Evolutionary conservation across 257 asterid genomes (phyloP).

Genomic region (Sherardia arvensis): DNA sequence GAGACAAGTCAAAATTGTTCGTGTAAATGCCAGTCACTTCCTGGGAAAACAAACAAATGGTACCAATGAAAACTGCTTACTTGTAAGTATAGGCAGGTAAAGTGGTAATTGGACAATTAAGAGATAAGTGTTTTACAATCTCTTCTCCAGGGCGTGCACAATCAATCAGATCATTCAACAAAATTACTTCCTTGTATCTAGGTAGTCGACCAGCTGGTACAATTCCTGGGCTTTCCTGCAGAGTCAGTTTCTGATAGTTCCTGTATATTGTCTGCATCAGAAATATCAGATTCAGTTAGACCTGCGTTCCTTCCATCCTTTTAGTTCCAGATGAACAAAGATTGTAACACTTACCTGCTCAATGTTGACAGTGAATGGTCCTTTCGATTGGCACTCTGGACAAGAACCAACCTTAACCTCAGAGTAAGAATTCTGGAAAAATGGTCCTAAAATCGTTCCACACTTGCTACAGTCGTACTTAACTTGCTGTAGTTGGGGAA

Average conservation of each 20-base stretch:
- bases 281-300: conserved; percentile 17
- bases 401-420: conserved; percentile 98
- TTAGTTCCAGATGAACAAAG: neutral
- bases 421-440: conserved; percentile 93
- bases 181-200: conserved; percentile 95
- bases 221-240: conserved; percentile 98
- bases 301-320: neutral
- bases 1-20: conserved; percentile 86
- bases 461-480: conserved; percentile 89
- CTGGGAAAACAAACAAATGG: conserved; percentile 28
- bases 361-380: conserved; percentile 86
- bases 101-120: neutral
- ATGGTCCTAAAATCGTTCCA: conserved; percentile 88
- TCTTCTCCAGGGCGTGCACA: conserved; percentile 99
- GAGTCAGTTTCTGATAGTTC: conserved; percentile 93
- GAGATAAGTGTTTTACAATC: conserved; percentile 44
- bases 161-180: conserved; percentile 95
- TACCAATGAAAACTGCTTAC: neutral
- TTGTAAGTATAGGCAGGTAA: neutral
- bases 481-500: conserved; percentile 94
- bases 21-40: conserved; percentile 98
- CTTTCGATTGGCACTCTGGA: conserved; percentile 93
- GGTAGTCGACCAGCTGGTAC: conserved; percentile 99
- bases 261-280: conserved; percentile 72
- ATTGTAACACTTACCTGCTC: conserved; percentile 59